These are phyloP conservation scores for Suillus ampliporus DNA, from an alignment of 768 basidiomycete species.

Conservation along the genomic window DNA sequence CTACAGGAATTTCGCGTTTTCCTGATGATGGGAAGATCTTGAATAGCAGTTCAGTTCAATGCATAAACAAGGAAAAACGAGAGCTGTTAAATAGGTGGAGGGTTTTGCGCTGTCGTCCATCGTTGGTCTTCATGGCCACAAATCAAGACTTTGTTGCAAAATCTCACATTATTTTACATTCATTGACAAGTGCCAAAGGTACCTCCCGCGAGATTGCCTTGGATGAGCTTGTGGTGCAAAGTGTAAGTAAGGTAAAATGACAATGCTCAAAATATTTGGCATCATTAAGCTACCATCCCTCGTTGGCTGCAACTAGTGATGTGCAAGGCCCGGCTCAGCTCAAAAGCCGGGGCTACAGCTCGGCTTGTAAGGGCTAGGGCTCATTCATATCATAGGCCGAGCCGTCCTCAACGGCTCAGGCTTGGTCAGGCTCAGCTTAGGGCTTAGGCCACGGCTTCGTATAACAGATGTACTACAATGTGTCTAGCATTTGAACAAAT, in stretches of 20 bases:
- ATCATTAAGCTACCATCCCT: not conserved
- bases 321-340: no score
- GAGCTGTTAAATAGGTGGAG: not conserved
- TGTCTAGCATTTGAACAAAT: no score
- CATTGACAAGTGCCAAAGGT: not conserved
- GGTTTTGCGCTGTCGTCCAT: not conserved
- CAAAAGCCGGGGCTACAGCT: no score
- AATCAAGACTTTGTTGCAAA: not conserved
- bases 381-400: no score
- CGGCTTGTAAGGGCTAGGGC: no score
- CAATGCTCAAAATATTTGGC: not conserved
- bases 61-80: not conserved
- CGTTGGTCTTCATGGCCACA: not conserved
- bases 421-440: no score
- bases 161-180: not conserved
- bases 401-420: no score
- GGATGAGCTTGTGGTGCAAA: not conserved
- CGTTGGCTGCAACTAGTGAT: no score
- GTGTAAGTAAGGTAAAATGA: not conserved
- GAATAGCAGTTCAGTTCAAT: not conserved
- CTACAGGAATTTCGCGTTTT: no score
- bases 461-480: no score
- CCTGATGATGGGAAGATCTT: not conserved
- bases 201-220: not conserved
- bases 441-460: no score